Conservation (phyloP, 2,329 filamentous ascomycete species). For the Hypoxylon sp. region DNA sequence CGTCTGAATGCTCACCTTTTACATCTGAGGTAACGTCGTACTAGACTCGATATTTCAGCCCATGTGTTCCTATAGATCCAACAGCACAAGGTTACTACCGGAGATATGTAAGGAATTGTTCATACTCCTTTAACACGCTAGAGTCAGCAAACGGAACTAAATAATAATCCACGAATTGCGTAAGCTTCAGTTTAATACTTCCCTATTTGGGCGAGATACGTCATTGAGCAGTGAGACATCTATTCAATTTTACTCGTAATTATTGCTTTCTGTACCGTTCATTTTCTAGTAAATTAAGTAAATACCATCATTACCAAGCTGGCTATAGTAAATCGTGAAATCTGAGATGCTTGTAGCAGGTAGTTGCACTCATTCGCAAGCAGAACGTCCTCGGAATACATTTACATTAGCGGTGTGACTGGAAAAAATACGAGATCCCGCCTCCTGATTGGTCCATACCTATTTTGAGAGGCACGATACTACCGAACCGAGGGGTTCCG, state of each 20-base stretch:
- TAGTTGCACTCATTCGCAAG: constrained; percentile 11
- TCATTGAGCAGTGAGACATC: neutral
- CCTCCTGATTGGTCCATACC: constrained; percentile 33
- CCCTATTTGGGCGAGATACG: neutral
- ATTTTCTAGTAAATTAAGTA: neutral
- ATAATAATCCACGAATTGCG: constrained; percentile 5
- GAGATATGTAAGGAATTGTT: too few relatives aligned
- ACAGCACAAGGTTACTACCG: too few relatives aligned
- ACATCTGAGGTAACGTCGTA: too few relatives aligned
- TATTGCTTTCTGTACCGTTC: neutral
- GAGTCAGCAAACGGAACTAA: neutral
- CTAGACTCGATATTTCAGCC: too few relatives aligned
- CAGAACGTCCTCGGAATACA: constrained; percentile 18
- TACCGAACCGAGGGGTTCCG: constrained; percentile 40
- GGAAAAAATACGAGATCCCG: constrained; percentile 3
- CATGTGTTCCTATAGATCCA: too few relatives aligned
- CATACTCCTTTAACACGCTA: too few relatives aligned
- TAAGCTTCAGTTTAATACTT: constrained; percentile 2
- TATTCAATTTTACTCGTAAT: neutral
- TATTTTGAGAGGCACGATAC: constrained; percentile 26
- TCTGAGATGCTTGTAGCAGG: neutral
- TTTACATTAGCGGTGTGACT: constrained; percentile 32
- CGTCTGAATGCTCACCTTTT: too few relatives aligned
- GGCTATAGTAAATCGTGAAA: neutral
- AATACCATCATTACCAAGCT: neutral